Evolutionary conservation across 2,329 filamentous ascomycete genomes (phyloP).

Genomic region (Aspergillus pseudoglaucus): DNA sequence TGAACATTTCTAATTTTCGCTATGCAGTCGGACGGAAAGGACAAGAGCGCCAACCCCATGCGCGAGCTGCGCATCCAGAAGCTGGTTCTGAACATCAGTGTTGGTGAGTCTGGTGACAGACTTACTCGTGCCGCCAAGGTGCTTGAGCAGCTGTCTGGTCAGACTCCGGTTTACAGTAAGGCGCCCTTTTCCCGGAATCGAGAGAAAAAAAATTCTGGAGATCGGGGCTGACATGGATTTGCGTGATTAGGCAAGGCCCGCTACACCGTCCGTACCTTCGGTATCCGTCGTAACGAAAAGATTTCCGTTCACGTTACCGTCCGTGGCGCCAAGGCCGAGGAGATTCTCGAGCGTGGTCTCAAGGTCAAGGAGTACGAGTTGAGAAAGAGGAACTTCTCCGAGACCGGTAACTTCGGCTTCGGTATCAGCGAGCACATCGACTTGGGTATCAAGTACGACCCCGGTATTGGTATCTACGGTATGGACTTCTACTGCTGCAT

Average conservation of each 20-base stretch:
- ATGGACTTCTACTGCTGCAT: slow-evolving; percentile 99
- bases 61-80: slow-evolving; percentile 99
- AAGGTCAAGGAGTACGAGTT: slow-evolving; percentile 99
- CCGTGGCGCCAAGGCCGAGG: slow-evolving; percentile 97
- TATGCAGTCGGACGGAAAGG: slow-evolving; percentile 60
- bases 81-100: slow-evolving; percentile 98
- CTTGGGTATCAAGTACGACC: slow-evolving; percentile 99
- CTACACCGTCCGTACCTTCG: slow-evolving; percentile 99
- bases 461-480: slow-evolving; percentile 95
- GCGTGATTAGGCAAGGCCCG: slow-evolving; percentile 79
- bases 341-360: slow-evolving; percentile 99
- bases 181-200: slow-evolving; percentile 29
- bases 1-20: slow-evolving; percentile 3
- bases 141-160: slow-evolving; percentile 98
- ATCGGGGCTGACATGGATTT: slow-evolving; percentile 3
- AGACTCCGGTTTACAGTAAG: slow-evolving; percentile 98
- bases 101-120: slow-evolving; percentile 99
- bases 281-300: slow-evolving; percentile 99
- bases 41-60: slow-evolving; percentile 96
- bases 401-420: slow-evolving; percentile 99
- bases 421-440: slow-evolving; percentile 99
- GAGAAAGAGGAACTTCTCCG: slow-evolving; percentile 98
- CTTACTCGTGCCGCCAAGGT: slow-evolving; percentile 99
- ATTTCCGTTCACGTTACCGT: slow-evolving; percentile 99
- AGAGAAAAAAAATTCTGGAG: neutral